Percentiles rank a stretch among this genome's conserved stretches.
Conservation (phyloP, 2,329 filamentous ascomycete species). For the Penicillium vulpinum region DNA sequence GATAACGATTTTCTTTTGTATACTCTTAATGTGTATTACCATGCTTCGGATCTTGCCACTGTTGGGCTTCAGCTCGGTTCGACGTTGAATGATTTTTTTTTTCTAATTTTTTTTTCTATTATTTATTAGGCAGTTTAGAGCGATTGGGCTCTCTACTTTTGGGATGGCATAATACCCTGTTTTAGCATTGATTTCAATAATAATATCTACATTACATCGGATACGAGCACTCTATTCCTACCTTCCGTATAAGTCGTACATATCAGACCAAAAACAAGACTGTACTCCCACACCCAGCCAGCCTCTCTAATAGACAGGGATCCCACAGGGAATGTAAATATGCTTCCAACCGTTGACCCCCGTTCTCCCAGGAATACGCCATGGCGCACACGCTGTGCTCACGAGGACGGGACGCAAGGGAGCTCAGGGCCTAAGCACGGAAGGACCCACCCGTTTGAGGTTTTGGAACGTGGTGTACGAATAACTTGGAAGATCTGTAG, state of each 20-base stretch:
- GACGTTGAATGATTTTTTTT: not conserved
- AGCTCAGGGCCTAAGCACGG: conserved; percentile 4
- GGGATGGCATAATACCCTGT: conserved; percentile 1
- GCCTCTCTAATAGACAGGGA: not conserved
- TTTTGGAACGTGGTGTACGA: not conserved
- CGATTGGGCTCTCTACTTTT: not conserved
- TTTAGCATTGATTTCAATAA: not conserved
- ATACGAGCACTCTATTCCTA: too few species aligned
- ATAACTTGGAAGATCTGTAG: not conserved
- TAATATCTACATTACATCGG: too few species aligned
- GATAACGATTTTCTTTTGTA: conserved; percentile 20
- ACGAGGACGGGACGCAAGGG: conserved; percentile 26
- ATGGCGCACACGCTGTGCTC: conserved; percentile 15
- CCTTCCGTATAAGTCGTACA: not conserved
- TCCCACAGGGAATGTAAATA: conserved; percentile 3
- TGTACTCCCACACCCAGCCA: not conserved
- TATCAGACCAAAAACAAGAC: not conserved
- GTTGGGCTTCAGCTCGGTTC: not conserved
- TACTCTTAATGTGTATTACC: conserved; percentile 30
- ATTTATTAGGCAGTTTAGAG: not conserved
- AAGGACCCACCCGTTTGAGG: conserved; percentile 10
- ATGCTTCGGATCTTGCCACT: conserved; percentile 21
- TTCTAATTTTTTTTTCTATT: not conserved
- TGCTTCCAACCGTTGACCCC: conserved; percentile 1
- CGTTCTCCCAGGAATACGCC: conserved; percentile 16